Evolutionary conservation across 2,329 filamentous ascomycete genomes (phyloP).

Genomic region (Sporothrix mexicana): DNA sequence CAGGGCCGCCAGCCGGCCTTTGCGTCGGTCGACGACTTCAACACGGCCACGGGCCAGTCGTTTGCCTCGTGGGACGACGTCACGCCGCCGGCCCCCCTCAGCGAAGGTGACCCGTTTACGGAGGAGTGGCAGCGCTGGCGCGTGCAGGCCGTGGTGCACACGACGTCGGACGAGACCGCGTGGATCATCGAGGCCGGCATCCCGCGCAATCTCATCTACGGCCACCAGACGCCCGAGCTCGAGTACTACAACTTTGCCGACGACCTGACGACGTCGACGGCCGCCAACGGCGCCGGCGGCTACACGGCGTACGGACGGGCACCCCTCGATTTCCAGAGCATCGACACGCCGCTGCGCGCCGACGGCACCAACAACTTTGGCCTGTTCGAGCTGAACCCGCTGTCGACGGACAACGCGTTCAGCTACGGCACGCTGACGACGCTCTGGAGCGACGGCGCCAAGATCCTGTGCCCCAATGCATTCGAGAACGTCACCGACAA

Average conservation of each 20-base stretch:
- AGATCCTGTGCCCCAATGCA: slow-evolving; percentile 22
- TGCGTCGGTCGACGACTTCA: background rate
- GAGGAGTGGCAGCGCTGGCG: slow-evolving; percentile 23
- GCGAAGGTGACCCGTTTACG: background rate
- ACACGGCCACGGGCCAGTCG: slow-evolving; percentile 12
- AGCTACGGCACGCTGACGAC: slow-evolving; percentile 10
- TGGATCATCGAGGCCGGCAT: slow-evolving; percentile 27
- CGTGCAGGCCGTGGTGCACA: slow-evolving; percentile 15
- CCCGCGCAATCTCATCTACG: slow-evolving; percentile 14
- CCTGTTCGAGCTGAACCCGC: slow-evolving; percentile 19
- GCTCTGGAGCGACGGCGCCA: slow-evolving; percentile 25
- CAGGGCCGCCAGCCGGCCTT: slow-evolving; percentile 15
- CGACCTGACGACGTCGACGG: slow-evolving; percentile 9
- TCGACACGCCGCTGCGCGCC: slow-evolving; percentile 14
- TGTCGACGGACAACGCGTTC: slow-evolving; percentile 7
- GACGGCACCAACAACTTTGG: slow-evolving; percentile 23
- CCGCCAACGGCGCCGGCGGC: background rate
- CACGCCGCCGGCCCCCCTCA: background rate
- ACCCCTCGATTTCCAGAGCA: slow-evolving; percentile 16
- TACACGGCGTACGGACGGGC: slow-evolving; percentile 24
- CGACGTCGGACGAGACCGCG: slow-evolving; percentile 14
- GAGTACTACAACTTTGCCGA: slow-evolving; percentile 14
- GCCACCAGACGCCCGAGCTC: slow-evolving; percentile 23
- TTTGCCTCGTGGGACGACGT: slow-evolving; percentile 21
- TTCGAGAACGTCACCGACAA: slow-evolving; percentile 25